These are phyloP conservation scores for Phytophthora kernoviae DNA, from an alignment of 352 stramenopile species.

Conservation along the genomic window DNA sequence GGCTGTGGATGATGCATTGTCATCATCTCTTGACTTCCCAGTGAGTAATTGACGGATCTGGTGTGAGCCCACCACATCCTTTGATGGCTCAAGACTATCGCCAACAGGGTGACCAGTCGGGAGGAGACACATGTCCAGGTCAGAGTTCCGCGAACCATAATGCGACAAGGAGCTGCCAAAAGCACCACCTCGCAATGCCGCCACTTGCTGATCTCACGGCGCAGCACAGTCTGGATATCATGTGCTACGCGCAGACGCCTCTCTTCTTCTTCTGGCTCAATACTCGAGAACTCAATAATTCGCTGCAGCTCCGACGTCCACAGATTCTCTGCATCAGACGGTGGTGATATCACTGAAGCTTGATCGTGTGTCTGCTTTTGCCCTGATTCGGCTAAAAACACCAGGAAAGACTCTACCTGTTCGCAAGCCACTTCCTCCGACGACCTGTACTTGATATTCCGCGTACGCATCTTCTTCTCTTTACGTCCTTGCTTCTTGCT, in stretches of 20 bases:
- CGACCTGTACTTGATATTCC: constrained; percentile 31
- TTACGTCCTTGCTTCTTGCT: constrained; percentile 37
- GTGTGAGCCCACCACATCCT: constrained; percentile 38
- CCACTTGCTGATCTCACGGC: constrained; percentile 52
- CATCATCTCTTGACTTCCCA: constrained; percentile 19
- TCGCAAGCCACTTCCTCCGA: constrained; percentile 39
- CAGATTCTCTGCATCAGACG: constrained; percentile 11
- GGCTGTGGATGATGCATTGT: constrained; percentile 15
- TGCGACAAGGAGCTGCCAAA: constrained; percentile 79
- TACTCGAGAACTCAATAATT: constrained; percentile 50
- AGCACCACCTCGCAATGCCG: constrained; percentile 53
- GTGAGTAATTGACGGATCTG: constrained; percentile 53
- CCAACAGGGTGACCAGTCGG: constrained; percentile 19
- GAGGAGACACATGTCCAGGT: constrained; percentile 81
- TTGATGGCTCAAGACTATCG: constrained; percentile 11
- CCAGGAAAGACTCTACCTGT: constrained; percentile 55
- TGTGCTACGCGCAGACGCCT: constrained; percentile 39
- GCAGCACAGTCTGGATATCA: constrained; percentile 53
- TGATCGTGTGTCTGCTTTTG: constrained; percentile 7
- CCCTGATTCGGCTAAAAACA: constrained; percentile 49
- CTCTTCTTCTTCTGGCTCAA: constrained; percentile 52
- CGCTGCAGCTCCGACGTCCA: constrained; percentile 41
- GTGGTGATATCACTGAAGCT: constrained; percentile 1
- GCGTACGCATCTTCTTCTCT: constrained; percentile 26
- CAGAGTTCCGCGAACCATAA: constrained; percentile 71